Conservation (phyloP, 257 asterid genomes). For the Asclepias syriaca region DNA sequence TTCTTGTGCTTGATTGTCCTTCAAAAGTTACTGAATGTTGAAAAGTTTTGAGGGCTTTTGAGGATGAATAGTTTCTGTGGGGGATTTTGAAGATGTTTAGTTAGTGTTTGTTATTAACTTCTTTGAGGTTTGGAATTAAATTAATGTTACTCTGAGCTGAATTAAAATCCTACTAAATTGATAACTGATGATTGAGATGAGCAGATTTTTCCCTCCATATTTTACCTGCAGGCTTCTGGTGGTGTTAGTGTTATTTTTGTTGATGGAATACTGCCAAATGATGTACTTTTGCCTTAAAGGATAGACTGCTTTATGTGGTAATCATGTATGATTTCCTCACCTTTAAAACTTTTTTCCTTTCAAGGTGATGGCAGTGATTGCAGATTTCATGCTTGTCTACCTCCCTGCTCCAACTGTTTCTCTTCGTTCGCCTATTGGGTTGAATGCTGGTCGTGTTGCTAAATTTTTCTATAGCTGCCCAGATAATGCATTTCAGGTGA, state of each 20-base stretch:
- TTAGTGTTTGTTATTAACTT: neutral
- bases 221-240: neutral
- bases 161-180: neutral
- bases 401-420: slow-evolving; percentile 99
- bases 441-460: slow-evolving; percentile 67
- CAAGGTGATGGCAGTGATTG: slow-evolving; percentile 89
- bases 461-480: slow-evolving; percentile 82
- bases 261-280: neutral
- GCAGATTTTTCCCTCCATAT: neutral
- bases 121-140: neutral
- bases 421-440: slow-evolving; percentile 64
- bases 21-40: neutral
- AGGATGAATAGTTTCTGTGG: neutral
- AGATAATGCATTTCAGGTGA: slow-evolving; percentile 89
- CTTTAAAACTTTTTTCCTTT: neutral
- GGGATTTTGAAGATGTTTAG: neutral
- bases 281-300: neutral
- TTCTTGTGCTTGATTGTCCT: neutral
- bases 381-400: slow-evolving; percentile 96
- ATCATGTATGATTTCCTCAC: neutral
- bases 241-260: neutral
- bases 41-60: neutral
- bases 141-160: neutral
- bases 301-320: neutral
- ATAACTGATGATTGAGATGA: neutral